Evolutionary conservation across 805 yeast species (phyloP), one percentile per base, ranked within the genome.

Genomic region (Tetrapisispora nanseiensis): DNA sequence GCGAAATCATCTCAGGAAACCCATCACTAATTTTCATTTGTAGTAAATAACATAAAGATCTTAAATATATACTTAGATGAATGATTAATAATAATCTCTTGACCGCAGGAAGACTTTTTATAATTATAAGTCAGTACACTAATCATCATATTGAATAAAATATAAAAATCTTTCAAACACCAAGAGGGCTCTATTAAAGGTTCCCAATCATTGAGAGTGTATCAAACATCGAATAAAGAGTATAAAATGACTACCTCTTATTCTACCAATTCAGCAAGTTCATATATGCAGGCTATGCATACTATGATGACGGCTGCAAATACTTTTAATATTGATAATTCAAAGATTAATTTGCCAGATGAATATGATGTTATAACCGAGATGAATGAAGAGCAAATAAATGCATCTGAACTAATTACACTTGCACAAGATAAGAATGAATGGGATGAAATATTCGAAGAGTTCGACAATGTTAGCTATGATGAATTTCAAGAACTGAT

Each of bases 241-340:
- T 28, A 16, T 21, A 34, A 4, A 21, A 75, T 74, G 78, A 65
- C 76, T 2, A 65, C 65, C 0, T 52, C 73, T 6, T 76, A 75
- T 48, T 71, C 74, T 37, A 82, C 71, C 8, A 66, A 74, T 12
- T 81, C 89, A 1, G 81, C 89, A 9, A 74, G 76, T 60, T 82
- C 92, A 19, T 83, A 75, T 60, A 76, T 83, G 82, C 75, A 74
- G 56, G 90, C 92, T 16, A 81, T 83, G 86, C 74, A 72, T 57
- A 72, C 78, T 2, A 75, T 83, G 80, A 66, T 75, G n/a, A 76
- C 72, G 6, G 59, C 70, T 0, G 55, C 78, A 43, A 56, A 61
- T 3, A 46, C 54, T 1, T 51, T 74, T 13, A 51, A 59, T 1
- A 31, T 54, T 11, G 53, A 46, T 10, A 40, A 36, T 15, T 10